A percentile compares a stretch with the other conserved stretches of the same genome.
phyloP scores from a whole-genome alignment of 2,329 filamentous ascomycete genomes.

The Drechslerella dactyloides region DNA sequence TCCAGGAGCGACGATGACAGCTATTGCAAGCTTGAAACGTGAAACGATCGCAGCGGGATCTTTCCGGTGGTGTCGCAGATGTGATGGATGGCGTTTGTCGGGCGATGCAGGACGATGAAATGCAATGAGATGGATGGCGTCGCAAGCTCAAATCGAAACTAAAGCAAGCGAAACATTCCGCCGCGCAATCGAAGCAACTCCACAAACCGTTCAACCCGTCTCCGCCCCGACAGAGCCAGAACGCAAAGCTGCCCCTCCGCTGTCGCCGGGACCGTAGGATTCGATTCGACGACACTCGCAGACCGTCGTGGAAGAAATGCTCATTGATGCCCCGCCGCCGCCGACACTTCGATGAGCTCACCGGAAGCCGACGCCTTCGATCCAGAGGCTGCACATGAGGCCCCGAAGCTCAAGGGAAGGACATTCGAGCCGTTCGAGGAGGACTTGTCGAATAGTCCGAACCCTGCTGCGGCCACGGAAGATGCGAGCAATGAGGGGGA shows the following conservation, averaged over 20 bases:
- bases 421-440: slow-evolving; percentile 48
- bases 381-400: slow-evolving; percentile 45
- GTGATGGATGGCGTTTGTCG: slow-evolving; percentile 9
- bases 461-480: slow-evolving; percentile 10
- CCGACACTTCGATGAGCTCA: slow-evolving; percentile 51
- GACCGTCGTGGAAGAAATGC: slow-evolving; percentile 38
- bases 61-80: not conserved
- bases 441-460: slow-evolving; percentile 24
- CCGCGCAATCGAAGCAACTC: slow-evolving; percentile 25
- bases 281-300: slow-evolving; percentile 6
- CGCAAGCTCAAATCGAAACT: slow-evolving; percentile 22
- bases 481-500: not conserved
- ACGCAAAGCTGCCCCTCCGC: slow-evolving; percentile 1
- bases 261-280: slow-evolving; percentile 31
- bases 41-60: not conserved
- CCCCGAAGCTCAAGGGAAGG: slow-evolving; percentile 44
- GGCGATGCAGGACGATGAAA: not conserved
- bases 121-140: slow-evolving; percentile 20
- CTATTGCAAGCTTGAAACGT: slow-evolving; percentile 28
- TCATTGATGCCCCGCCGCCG: slow-evolving; percentile 24
- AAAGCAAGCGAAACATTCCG: slow-evolving; percentile 26
- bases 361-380: slow-evolving; percentile 50
- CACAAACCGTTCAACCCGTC: slow-evolving; percentile 8
- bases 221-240: slow-evolving; percentile 12
- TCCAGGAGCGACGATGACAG: slow-evolving; percentile 6